Conservation (phyloP, 371 early-diverging fungal genomes). For the Mucor indicus region DNA sequence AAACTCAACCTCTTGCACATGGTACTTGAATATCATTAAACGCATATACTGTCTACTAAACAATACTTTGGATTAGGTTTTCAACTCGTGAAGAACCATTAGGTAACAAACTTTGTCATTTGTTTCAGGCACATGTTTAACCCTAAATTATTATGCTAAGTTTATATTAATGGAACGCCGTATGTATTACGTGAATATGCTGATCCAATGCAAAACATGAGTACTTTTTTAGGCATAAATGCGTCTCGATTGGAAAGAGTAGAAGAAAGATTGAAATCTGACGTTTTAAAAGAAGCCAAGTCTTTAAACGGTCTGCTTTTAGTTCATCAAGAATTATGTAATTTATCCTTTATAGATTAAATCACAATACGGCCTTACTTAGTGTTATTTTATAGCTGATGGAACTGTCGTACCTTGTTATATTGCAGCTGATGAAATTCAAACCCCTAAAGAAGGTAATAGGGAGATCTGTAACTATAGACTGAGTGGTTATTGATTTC, state of each 20-base stretch:
- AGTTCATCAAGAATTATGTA: constrained; percentile 70
- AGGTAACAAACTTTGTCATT: constrained; percentile 15
- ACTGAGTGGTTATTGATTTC: not conserved
- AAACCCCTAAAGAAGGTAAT: constrained; percentile 61
- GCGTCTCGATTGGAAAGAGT: constrained; percentile 64
- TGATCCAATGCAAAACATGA: constrained; percentile 62
- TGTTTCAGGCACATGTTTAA: not conserved
- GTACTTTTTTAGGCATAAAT: constrained; percentile 65
- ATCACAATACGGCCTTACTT: not conserved
- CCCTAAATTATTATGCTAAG: constrained; percentile 23
- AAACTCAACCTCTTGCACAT: constrained; percentile 33
- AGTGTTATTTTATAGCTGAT: constrained; percentile 30
- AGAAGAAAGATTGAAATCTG: constrained; percentile 68
- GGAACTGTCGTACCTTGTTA: constrained; percentile 62
- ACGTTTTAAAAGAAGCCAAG: constrained; percentile 59
- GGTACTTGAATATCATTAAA: constrained; percentile 27
- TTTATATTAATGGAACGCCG: constrained; percentile 59
- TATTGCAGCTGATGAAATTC: constrained; percentile 60
- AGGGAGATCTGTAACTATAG: not conserved
- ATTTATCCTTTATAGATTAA: not conserved
- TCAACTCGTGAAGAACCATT: constrained; percentile 74
- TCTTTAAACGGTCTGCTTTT: constrained; percentile 54
- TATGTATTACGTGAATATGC: constrained; percentile 69
- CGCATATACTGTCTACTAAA: not conserved
- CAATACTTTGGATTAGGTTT: constrained; percentile 49